Base-by-base conservation (phyloP, 495 filamentous ascomycete species). In the Penicillium flavigenum region DNA sequence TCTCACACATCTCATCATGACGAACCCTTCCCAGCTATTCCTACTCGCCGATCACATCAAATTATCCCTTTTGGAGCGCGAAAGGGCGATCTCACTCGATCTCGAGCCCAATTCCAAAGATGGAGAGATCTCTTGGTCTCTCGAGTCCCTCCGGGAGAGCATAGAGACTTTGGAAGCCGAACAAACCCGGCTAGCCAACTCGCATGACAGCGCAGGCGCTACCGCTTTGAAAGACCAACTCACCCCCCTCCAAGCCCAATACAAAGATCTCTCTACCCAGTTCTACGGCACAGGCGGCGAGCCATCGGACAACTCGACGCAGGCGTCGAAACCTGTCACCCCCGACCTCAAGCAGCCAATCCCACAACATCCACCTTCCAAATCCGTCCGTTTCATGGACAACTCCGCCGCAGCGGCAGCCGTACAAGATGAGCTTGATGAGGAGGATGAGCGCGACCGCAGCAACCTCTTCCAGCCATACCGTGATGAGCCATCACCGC, bases 311-410 rank as follows among this genome's bases (percentile, higher is more conserved):
- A 79, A 91, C 72, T 79, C 87, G 51, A 72, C 81, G 57, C 83
- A 91, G 46, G 75, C 76, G 32, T 57, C 76, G 56, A 86, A 90
- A 71, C 90, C 92, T 71, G 76, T 64, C 67, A 65, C 67, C 48
- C 60, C 76, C 16, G 73, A 75, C 54, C 70, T 79, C 50, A 78
- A 79, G 64, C 75, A 76, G 53, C 74, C 79, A 17, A 63, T 75
- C 57, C 74, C 77, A 43, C 79, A 78, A 60, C 77, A 78, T 51
- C 76, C 74, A 32, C 59, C 69, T 14, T 78, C 82, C 51, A 96
- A 96, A 72, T 89, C 88, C 7, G 93, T 98, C n/a, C 90, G 93
- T 27, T 98, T 98, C 80, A 86, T 83, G 60, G 91, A 95, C 47
- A 69, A 51, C 65, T 79, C 81, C 36, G 81, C 82, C 4, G 70